phyloP scores from a whole-genome alignment of 495 filamentous ascomycete genomes.

The Elaphomyces granulatus region DNA sequence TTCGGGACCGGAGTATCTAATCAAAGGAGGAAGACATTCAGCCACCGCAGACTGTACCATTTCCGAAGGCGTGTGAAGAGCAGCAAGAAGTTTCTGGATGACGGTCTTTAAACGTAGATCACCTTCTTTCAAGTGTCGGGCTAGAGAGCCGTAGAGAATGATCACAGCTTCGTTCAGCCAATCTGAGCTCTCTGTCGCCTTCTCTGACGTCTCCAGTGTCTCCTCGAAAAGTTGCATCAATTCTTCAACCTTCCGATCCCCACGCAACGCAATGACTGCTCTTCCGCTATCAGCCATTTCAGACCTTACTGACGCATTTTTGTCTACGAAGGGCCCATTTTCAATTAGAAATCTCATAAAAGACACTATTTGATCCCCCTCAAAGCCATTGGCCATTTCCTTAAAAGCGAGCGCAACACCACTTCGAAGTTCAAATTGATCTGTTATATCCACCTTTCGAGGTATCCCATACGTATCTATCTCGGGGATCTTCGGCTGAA shows the following conservation, averaged over 20 bases:
- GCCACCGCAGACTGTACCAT: slow-evolving; percentile 92
- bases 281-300: slow-evolving; percentile 93
- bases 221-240: slow-evolving; percentile 85
- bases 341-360: slow-evolving; percentile 80
- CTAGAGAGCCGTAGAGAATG: slow-evolving; percentile 88
- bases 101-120: slow-evolving; percentile 76
- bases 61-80: slow-evolving; percentile 90
- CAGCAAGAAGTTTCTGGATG: slow-evolving; percentile 65
- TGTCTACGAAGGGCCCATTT: slow-evolving; percentile 67
- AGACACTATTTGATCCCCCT: slow-evolving; percentile 49
- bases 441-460: slow-evolving; percentile 63
- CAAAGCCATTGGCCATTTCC: slow-evolving; percentile 56
- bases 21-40: slow-evolving; percentile 78
- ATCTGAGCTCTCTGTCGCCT: slow-evolving; percentile 62
- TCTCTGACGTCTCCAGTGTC: slow-evolving; percentile 67
- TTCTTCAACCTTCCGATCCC: slow-evolving; percentile 65
- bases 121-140: slow-evolving; percentile 67
- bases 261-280: slow-evolving; percentile 61
- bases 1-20: slow-evolving; percentile 63
- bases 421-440: slow-evolving; percentile 82
- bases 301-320: slow-evolving; percentile 55
- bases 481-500: slow-evolving; percentile 65
- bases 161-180: slow-evolving; percentile 92
- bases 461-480: slow-evolving; percentile 90
- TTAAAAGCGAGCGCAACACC: slow-evolving; percentile 79